phyloP scores from a whole-genome alignment of 345 rosid genomes.

The Euclidium syriacum region DNA sequence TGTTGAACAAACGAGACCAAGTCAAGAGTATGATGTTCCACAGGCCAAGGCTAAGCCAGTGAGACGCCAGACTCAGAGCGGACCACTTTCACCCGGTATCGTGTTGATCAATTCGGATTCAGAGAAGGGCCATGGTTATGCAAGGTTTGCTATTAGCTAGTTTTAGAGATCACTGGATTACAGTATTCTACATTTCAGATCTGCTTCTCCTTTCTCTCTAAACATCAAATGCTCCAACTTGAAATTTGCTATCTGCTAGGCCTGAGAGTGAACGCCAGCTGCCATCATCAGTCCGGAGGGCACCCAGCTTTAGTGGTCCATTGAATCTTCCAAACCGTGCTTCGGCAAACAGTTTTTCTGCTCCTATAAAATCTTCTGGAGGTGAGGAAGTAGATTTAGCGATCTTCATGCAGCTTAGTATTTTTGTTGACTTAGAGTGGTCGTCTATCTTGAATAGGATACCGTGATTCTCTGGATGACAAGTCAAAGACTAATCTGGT shows the following conservation, averaged over 20 bases:
- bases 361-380: constrained; percentile 94
- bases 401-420: neutral
- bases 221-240: constrained; percentile 4
- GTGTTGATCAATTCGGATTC: constrained; percentile 45
- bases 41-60: constrained; percentile 46
- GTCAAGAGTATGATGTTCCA: constrained; percentile 47
- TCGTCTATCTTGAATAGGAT: constrained; percentile 45
- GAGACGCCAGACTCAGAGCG: constrained; percentile 82
- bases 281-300: constrained; percentile 46
- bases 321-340: constrained; percentile 93
- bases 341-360: constrained; percentile 96
- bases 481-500: constrained; percentile 84
- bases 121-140: constrained; percentile 47
- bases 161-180: constrained; percentile 2
- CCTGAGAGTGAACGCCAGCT: constrained; percentile 57
- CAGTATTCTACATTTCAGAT: neutral
- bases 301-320: constrained; percentile 98
- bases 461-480: constrained; percentile 85
- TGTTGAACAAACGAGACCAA: constrained; percentile 40
- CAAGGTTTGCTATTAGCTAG: constrained; percentile 47
- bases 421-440: neutral
- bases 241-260: constrained; percentile 36
- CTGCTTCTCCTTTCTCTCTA: neutral
- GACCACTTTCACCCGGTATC: constrained; percentile 65
- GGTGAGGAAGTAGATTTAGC: constrained; percentile 40